phyloP scores from a whole-genome alignment of 306 rosid genomes.

The Potentilla sterilis region DNA sequence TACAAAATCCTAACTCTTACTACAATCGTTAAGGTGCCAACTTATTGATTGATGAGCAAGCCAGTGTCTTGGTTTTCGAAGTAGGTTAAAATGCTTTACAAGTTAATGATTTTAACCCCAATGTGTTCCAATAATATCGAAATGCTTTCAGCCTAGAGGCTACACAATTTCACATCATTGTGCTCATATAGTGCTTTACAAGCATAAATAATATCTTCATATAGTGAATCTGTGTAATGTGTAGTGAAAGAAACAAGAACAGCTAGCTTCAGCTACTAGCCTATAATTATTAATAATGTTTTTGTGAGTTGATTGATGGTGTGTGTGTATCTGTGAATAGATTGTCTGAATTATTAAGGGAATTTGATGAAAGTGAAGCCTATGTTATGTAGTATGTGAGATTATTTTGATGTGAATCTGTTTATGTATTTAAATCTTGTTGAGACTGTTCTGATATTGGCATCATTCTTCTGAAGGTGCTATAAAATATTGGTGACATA shows the following conservation, averaged over 20 bases:
- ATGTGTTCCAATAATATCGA: no score
- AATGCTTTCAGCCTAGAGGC: neutral
- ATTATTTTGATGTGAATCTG: slow-evolving; percentile 21
- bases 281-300: neutral
- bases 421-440: slow-evolving; percentile 14
- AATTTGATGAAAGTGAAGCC: slow-evolving; percentile 31
- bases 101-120: no score
- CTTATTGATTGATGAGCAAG: no score
- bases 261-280: slow-evolving; percentile 17
- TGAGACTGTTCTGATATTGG: slow-evolving; percentile 14
- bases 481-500: slow-evolving; percentile 32
- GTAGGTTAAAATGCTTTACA: no score
- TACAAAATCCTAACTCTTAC: no score
- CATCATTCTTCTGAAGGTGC: slow-evolving; percentile 28
- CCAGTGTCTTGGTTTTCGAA: no score
- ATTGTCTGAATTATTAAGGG: slow-evolving; percentile 20
- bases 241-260: neutral
- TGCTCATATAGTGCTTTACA: neutral
- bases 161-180: neutral
- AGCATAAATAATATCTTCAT: neutral
- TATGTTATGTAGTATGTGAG: slow-evolving; percentile 32
- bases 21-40: no score
- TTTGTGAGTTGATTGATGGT: slow-evolving; percentile 27
- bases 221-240: neutral
- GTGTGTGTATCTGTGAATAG: slow-evolving; percentile 28